These are phyloP conservation scores for Trametes elegans DNA, from an alignment of 768 basidiomycete genomes.

Conservation along the genomic window DNA sequence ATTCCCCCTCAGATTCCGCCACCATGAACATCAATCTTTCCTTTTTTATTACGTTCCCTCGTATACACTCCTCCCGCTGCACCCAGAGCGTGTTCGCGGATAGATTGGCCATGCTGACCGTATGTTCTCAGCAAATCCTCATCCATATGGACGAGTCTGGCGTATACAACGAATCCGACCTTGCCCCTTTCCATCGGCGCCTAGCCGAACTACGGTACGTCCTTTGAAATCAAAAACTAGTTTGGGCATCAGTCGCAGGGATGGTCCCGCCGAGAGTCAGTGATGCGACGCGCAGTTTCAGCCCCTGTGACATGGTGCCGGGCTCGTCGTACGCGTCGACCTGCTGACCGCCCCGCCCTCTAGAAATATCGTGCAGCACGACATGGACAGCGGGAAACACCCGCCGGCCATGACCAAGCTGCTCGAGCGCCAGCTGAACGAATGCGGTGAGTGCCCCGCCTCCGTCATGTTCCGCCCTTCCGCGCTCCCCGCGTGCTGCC, in stretches of 20 bases:
- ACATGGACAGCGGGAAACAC: conserved; percentile 78
- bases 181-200: conserved; percentile 83
- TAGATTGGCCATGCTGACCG: conserved; percentile 15
- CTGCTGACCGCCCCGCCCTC: neutral
- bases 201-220: conserved; percentile 69
- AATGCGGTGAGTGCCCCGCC: conserved; percentile 67
- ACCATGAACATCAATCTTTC: conserved; percentile 13
- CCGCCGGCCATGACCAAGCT: conserved; percentile 85
- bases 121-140: conserved; percentile 74
- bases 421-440: conserved; percentile 86
- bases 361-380: conserved; percentile 73
- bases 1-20: neutral
- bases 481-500: neutral
- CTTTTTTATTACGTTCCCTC: conserved; percentile 18
- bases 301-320: conserved; percentile 6
- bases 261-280: conserved; percentile 1
- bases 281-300: neutral
- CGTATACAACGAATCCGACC: conserved; percentile 89
- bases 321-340: neutral
- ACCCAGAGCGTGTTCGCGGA: conserved; percentile 3
- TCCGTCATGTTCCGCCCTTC: neutral
- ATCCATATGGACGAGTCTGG: conserved; percentile 95
- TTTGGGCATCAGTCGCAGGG: neutral
- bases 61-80: conserved; percentile 2
- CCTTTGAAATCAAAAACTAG: neutral